phyloP scores from a whole-genome alignment of 2,329 filamentous ascomycete species.

The Colletotrichum musicola region DNA sequence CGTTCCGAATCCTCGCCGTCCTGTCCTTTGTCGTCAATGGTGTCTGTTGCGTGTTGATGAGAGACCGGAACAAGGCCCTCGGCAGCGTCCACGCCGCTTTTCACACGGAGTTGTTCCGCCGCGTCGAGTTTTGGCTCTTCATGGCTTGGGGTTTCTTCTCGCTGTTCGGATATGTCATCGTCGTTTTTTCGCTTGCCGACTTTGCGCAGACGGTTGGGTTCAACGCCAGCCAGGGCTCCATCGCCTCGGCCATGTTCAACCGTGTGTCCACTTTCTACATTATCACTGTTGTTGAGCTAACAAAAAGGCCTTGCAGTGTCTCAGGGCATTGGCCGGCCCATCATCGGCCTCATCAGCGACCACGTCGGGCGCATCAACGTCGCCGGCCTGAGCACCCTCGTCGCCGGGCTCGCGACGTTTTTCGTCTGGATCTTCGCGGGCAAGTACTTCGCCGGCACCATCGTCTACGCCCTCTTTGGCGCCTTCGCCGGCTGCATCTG shows the following conservation, averaged over 20 bases:
- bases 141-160: slow-evolving; percentile 77
- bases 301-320: slow-evolving; percentile 52
- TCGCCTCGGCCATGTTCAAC: slow-evolving; percentile 81
- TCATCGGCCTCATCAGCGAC: slow-evolving; percentile 81
- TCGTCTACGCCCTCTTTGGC: slow-evolving; percentile 79
- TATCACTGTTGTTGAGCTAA: slow-evolving; percentile 9
- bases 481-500: slow-evolving; percentile 79
- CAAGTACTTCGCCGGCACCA: slow-evolving; percentile 71
- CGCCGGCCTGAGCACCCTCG: slow-evolving; percentile 72
- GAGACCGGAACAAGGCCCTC: slow-evolving; percentile 79
- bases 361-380: slow-evolving; percentile 79
- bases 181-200: slow-evolving; percentile 82
- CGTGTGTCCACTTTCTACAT: slow-evolving; percentile 52
- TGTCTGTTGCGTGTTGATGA: slow-evolving; percentile 72
- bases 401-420: slow-evolving; percentile 74
- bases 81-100: slow-evolving; percentile 77
- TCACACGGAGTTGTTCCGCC: slow-evolving; percentile 71
- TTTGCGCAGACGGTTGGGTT: slow-evolving; percentile 79
- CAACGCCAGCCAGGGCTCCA: slow-evolving; percentile 73
- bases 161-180: slow-evolving; percentile 79
- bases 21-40: slow-evolving; percentile 74
- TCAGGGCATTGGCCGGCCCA: slow-evolving; percentile 76
- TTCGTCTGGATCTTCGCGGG: slow-evolving; percentile 81
- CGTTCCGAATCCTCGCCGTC: slow-evolving; percentile 75
- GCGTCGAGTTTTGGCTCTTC: slow-evolving; percentile 73